These are phyloP conservation scores for Orobanche coerulescens DNA, from an alignment of 257 asterid species.

Conservation along the genomic window DNA sequence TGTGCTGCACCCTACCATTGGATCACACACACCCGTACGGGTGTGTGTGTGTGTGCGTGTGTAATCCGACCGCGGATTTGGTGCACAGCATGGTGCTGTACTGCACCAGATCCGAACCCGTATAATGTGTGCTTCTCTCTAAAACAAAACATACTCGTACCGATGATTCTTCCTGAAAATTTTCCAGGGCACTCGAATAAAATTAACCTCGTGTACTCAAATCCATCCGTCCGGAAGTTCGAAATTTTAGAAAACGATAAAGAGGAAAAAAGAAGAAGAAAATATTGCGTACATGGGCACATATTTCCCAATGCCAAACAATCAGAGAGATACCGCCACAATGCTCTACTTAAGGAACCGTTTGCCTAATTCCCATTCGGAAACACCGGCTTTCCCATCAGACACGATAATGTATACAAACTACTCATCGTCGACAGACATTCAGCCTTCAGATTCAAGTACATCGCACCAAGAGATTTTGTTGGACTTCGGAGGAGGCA, in stretches of 20 bases:
- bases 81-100: too few relatives aligned
- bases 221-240: slow-evolving; percentile 16
- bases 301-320: slow-evolving; percentile 46
- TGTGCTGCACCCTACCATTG: too few relatives aligned
- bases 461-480: slow-evolving; percentile 39
- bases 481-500: slow-evolving; percentile 44
- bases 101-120: too few relatives aligned
- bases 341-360: slow-evolving; percentile 50
- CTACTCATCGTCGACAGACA: slow-evolving; percentile 42
- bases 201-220: too few relatives aligned
- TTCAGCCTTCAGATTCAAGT: slow-evolving; percentile 36
- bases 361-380: slow-evolving; percentile 43
- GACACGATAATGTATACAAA: slow-evolving; percentile 54
- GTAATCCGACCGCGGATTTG: too few relatives aligned
- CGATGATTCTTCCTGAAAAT: not conserved
- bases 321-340: slow-evolving; percentile 44
- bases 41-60: too few relatives aligned
- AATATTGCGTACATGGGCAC: slow-evolving; percentile 34
- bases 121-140: too few relatives aligned
- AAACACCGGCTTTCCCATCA: slow-evolving; percentile 34
- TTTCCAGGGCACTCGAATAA: slow-evolving; percentile 22
- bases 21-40: too few relatives aligned
- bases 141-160: not conserved
- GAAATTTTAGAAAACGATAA: slow-evolving; percentile 12
- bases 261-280: not conserved